Evolutionary conservation across 495 filamentous ascomycete species (phyloP), one percentile per base, ranked within the genome.

Genomic region (Lichenothelia convexa): DNA sequence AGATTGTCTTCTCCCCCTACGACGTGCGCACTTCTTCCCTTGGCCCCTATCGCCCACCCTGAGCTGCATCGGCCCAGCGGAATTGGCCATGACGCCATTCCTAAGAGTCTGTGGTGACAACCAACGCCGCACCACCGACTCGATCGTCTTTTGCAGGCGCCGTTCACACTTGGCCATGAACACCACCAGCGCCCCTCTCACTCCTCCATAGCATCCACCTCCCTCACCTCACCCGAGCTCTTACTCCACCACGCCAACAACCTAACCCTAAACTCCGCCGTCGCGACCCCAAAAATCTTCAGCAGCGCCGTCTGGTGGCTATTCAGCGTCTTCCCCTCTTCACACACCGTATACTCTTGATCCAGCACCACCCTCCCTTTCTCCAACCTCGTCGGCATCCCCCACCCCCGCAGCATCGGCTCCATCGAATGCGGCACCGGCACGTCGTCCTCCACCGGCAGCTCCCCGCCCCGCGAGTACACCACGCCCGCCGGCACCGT

Each of bases 241-340:
- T 69, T 62, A 42, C 58, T 71, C 72, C 77, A 82, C 43, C 78
- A 63, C 45, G 83, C 85, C 54, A 80, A 62, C 38, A 93, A 54
- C 44, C 70, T 57, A 17, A 97, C 71, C 44, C 63, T 69, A 60
- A 97, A 97, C 63, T 94, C 87, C 39, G 84, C 75, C 55, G 81
- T 76, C 24, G 74, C 75, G 18, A 91, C 68, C 36, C 83, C 80
- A 61, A 97, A 95, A 53, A 92, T 67, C 71, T 97, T 97, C 57
- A 97, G 55, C 50, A 97, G 56, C 34, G 80, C 74, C 43, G 87
- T 93, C 66, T 97, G 89, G 32, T 85, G 65, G 23, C 76, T 80
- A 49, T 93, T 83, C 24, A 97, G 55, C 36, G 72, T 65, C 46
- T 93, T 69, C 2, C 91, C 89, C 48, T 81, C 72, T 36, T 68